Evolutionary conservation across 2,329 filamentous ascomycete genomes (phyloP).

Genomic region (Acrocalymma vagum): DNA sequence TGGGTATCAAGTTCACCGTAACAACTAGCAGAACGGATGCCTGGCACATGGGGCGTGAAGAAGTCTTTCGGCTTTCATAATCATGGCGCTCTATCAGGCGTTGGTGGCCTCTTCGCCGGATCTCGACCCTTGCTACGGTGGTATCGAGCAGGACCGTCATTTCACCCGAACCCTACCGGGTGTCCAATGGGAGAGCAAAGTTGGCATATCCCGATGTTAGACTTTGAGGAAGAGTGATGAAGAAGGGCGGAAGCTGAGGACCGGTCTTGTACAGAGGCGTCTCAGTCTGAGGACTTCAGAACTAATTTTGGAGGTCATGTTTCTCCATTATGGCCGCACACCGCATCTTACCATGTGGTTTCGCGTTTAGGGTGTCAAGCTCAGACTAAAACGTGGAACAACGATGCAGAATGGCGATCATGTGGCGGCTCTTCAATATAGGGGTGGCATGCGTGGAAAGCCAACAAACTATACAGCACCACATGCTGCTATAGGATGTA

Average conservation of each 20-base stretch:
- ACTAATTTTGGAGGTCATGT: too few relatives aligned
- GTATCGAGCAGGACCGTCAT: constrained; percentile 19
- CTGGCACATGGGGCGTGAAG: too few relatives aligned
- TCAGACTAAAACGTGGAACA: too few relatives aligned
- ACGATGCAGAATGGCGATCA: constrained; percentile 16
- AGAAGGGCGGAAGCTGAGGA: too few relatives aligned
- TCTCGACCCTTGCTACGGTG: constrained; percentile 24
- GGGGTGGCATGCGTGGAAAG: constrained; percentile 10
- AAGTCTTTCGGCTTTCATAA: too few relatives aligned
- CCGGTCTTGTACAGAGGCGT: too few relatives aligned
- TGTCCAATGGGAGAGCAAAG: constrained; percentile 26
- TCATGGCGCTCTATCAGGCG: too few relatives aligned
- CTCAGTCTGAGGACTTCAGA: too few relatives aligned
- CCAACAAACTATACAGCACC: constrained; percentile 15
- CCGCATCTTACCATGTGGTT: constrained; percentile 10
- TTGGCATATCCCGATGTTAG: too few relatives aligned
- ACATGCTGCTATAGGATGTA: too few relatives aligned
- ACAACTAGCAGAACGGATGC: constrained; percentile 12
- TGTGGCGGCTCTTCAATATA: constrained; percentile 23
- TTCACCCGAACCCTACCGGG: constrained; percentile 9
- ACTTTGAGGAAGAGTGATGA: too few relatives aligned
- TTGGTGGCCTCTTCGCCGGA: too few relatives aligned
- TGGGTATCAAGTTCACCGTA: constrained; percentile 4
- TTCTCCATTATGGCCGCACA: constrained; percentile 18
- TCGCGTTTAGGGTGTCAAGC: constrained; percentile 7